Base-by-base conservation (phyloP, 257 asterid genomes). In the Lantana camara region DNA sequence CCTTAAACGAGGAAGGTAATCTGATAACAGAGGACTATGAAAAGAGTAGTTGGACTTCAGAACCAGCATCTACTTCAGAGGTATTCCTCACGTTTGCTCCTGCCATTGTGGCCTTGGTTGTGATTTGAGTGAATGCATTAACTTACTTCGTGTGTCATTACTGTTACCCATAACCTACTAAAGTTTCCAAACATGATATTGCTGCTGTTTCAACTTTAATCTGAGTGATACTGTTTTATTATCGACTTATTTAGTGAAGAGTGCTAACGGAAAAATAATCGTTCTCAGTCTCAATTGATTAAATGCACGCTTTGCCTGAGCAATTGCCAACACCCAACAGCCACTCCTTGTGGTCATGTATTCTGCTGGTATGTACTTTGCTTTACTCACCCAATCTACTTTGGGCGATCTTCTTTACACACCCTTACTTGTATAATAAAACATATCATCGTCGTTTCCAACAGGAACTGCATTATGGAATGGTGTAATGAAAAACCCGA, bases 401-500 rank as follows among this genome's bases (percentile, higher is more conserved):
- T 21, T n/a, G n/a, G n/a, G n/a, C n/a, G n/a, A n/a, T n/a, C n/a
- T n/a, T n/a, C n/a, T n/a, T n/a, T n/a, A n/a, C n/a, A n/a, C n/a
- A n/a, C n/a, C n/a, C n/a, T n/a, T n/a, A n/a, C n/a, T n/a, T n/a
- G n/a, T n/a, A n/a, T n/a, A n/a, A n/a, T n/a, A n/a, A n/a, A n/a
- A n/a, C n/a, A n/a, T n/a, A n/a, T n/a, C n/a, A n/a, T n/a, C n/a
- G n/a, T 64, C 9, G 53, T 55, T 19, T 44, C 2, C 60, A 29
- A 75, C 73, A 94, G 97, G 99, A 94, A 79, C 81, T 90, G 99
- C 83, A 83, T 94, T 27, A 88, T 90, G 97, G 99, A 94, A 62
- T 94, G 99, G 99, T 94, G 99, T 60, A 94, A 94, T 16, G 99
- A 94, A 57, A 94, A 94, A 81, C 97, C 99, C 0, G 99, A 94